Conservation (phyloP, 2,329 filamentous ascomycete genomes). For the Fusarium kyushuense region DNA sequence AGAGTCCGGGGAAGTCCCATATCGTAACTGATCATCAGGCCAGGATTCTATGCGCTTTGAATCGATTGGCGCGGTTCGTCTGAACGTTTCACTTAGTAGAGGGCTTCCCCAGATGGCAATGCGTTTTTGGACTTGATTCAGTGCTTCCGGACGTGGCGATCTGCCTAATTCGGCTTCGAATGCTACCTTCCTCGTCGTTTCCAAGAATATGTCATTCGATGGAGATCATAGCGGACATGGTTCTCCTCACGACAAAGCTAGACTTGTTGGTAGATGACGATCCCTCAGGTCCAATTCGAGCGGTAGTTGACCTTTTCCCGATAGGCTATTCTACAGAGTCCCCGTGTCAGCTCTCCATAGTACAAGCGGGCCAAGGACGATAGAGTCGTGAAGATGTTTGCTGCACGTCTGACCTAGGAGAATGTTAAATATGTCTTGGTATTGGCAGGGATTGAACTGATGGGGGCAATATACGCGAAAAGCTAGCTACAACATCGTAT, state of each 20-base stretch:
- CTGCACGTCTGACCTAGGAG: not conserved
- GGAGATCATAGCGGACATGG: not conserved
- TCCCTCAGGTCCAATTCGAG: constrained; percentile 12
- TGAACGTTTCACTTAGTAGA: not conserved
- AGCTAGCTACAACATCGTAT: not conserved
- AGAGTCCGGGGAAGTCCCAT: constrained; percentile 19
- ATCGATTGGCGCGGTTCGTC: constrained; percentile 19
- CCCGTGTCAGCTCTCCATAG: not conserved
- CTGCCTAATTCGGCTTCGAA: constrained; percentile 4
- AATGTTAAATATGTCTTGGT: not conserved
- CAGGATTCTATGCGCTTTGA: not conserved
- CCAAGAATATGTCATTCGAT: constrained; percentile 8
- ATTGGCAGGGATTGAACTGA: not conserved
- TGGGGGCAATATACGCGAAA: not conserved
- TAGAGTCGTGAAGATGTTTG: not conserved
- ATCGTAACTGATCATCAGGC: constrained; percentile 21
- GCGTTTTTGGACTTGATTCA: constrained; percentile 1
- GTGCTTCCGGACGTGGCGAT: constrained; percentile 5
- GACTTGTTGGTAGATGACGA: not conserved
- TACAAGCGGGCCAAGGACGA: constrained; percentile 29
- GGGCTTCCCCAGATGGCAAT: constrained; percentile 14
- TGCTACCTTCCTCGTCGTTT: constrained; percentile 14
- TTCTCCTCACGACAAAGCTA: constrained; percentile 5
- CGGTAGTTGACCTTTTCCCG: not conserved
- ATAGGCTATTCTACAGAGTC: not conserved